phyloP scores from a whole-genome alignment of 2,329 filamentous ascomycete genomes.

The Fonsecaea erecta region DNA sequence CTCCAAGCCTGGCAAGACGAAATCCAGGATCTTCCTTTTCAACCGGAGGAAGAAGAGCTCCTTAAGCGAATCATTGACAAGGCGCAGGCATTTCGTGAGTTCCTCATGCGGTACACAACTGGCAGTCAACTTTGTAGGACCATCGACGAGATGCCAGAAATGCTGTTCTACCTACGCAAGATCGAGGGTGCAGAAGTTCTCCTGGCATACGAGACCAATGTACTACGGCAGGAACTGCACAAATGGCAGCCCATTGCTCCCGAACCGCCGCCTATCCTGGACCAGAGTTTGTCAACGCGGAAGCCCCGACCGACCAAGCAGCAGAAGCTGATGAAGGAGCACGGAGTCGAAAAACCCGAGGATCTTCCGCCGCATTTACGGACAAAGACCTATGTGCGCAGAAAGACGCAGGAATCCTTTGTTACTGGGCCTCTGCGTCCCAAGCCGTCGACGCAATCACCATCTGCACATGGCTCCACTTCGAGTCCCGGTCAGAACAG shows the following conservation, averaged over 20 bases:
- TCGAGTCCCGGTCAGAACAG: conserved; percentile 40
- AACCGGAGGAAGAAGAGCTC: conserved; percentile 90
- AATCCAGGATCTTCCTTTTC: conserved; percentile 80
- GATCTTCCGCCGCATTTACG: conserved; percentile 83
- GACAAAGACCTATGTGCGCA: conserved; percentile 78
- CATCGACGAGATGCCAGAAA: conserved; percentile 82
- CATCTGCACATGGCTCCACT: conserved; percentile 34
- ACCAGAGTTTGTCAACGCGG: conserved; percentile 85
- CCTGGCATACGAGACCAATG: conserved; percentile 92
- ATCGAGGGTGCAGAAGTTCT: conserved; percentile 96
- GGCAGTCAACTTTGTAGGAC: conserved; percentile 70
- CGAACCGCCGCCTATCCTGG: conserved; percentile 79
- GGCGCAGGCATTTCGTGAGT: conserved; percentile 81
- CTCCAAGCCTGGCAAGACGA: conserved; percentile 83
- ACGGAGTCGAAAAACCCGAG: conserved; percentile 87
- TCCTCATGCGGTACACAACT: conserved; percentile 79
- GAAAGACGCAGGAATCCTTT: conserved; percentile 60
- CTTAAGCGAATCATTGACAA: conserved; percentile 85
- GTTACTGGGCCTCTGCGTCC: conserved; percentile 32
- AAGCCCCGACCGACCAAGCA: conserved; percentile 97
- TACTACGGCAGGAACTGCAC: conserved; percentile 92
- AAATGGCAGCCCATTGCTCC: conserved; percentile 92
- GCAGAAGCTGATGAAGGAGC: conserved; percentile 88
- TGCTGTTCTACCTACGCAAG: conserved; percentile 94
- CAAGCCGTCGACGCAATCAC: conserved; percentile 37